These are phyloP conservation scores for Alternaria arborescens DNA, from an alignment of 2,329 filamentous ascomycete species.

Conservation along the genomic window DNA sequence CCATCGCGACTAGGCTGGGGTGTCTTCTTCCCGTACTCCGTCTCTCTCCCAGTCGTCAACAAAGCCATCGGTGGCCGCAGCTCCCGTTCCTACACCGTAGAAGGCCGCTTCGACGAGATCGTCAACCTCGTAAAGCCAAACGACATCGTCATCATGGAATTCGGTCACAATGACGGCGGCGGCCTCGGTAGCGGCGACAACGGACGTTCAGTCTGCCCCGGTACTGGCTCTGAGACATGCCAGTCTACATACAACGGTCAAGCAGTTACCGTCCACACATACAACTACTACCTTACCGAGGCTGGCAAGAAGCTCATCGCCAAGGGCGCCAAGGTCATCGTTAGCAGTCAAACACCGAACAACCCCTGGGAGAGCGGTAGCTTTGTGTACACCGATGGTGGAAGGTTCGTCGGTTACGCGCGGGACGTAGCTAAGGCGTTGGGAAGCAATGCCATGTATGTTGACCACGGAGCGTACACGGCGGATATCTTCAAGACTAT, in stretches of 20 bases:
- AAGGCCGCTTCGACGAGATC: slow-evolving; percentile 70
- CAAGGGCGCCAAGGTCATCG: slow-evolving; percentile 67
- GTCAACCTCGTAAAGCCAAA: slow-evolving; percentile 62
- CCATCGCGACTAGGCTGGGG: slow-evolving; percentile 65
- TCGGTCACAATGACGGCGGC: slow-evolving; percentile 77
- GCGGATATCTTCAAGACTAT: slow-evolving; percentile 62
- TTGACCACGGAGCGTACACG: slow-evolving; percentile 68
- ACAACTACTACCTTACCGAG: slow-evolving; percentile 66
- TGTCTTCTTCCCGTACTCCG: slow-evolving; percentile 63
- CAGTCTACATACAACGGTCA: slow-evolving; percentile 61
- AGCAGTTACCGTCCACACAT: slow-evolving; percentile 67
- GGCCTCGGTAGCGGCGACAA: slow-evolving; percentile 65
- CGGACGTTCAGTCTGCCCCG: slow-evolving; percentile 67
- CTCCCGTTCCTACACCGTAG: slow-evolving; percentile 71
- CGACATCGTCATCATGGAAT: slow-evolving; percentile 75
- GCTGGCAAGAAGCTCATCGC: slow-evolving; percentile 63
- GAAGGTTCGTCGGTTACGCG: slow-evolving; percentile 66
- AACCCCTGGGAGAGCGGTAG: slow-evolving; percentile 68
- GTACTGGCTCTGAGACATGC: slow-evolving; percentile 64
- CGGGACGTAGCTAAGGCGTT: slow-evolving; percentile 56
- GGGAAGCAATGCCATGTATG: slow-evolving; percentile 59
- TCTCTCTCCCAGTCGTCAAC: slow-evolving; percentile 65
- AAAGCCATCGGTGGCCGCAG: slow-evolving; percentile 71
- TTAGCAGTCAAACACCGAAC: slow-evolving; percentile 68
- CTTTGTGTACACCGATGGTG: slow-evolving; percentile 56